Evolutionary conservation across 1,284 basidiomycete genomes (phyloP).

Genomic region (Neolentinus lepideus): DNA sequence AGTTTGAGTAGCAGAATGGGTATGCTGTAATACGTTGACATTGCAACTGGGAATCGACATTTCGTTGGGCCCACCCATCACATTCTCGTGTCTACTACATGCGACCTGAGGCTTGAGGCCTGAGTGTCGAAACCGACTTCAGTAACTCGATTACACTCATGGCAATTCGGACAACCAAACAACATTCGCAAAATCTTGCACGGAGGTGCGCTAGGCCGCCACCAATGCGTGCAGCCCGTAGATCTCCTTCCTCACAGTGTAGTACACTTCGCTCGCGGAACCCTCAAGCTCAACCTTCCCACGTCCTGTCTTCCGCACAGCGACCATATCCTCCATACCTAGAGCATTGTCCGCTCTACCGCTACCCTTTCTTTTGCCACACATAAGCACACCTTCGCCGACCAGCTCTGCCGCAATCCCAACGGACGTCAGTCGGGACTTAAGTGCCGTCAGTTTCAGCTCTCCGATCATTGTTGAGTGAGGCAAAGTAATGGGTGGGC

Average conservation of each 20-base stretch:
- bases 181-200: no score
- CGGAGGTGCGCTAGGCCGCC: conserved; percentile 36
- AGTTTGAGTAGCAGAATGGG: no score
- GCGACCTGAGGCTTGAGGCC: no score
- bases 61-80: neutral
- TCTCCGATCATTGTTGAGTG: conserved; percentile 95
- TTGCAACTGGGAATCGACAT: neutral
- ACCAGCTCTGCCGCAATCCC: conserved; percentile 87
- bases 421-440: conserved; percentile 64
- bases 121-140: no score
- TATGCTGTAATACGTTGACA: neutral
- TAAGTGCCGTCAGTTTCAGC: conserved; percentile 82
- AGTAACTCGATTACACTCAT: no score
- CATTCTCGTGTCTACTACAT: neutral
- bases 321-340: conserved; percentile 69
- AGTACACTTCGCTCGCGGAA: conserved; percentile 82
- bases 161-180: no score
- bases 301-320: conserved; percentile 80
- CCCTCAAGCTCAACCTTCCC: conserved; percentile 88
- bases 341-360: conserved; percentile 20
- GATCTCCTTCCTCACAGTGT: conserved; percentile 79
- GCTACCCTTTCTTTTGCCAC: conserved; percentile 46
- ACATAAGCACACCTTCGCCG: conserved; percentile 93
- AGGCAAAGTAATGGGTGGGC: conserved; percentile 55
- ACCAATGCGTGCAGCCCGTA: conserved; percentile 86